Base-by-base conservation (phyloP, 495 filamentous ascomycete species). In the Penicillium fimorum region DNA sequence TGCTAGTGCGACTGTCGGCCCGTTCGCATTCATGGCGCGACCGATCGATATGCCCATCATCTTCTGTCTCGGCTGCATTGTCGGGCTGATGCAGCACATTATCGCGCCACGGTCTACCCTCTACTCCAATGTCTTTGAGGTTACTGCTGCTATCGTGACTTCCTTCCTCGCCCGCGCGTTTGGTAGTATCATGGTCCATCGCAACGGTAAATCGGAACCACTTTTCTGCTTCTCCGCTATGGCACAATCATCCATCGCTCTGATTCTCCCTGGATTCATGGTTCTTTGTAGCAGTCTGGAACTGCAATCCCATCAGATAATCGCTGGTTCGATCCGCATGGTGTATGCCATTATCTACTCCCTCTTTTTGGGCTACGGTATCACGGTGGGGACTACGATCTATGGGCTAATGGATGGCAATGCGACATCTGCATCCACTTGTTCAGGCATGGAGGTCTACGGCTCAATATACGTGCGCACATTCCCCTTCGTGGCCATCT, bases 321-420 rank as follows among this genome's bases (percentile, higher is more conserved):
- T 97, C 18, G 90, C 93, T 24, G 93, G 93, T 3, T 92, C 89
- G 10, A 90, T 96, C 33, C 89, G 93, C 42, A 93, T 97, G 88
- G 90, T 97, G 1, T 96, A 96, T 65, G 89, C 91, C 9, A 87
- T 97, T 58, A 93, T 97, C 56, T 97, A 96, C 70, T 93, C 92
- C 0, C 79, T 97, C 1, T 96, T 96, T 73, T 85, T 97, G 6
- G 93, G 91, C 25, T 97, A 92, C 61, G 93, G 92, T 24, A 96
- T 97, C 62, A 96, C 93, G 0, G 90, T 97, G 37, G 93, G 93
- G 32, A 91, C 91, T 0, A 89, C 89, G 3, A 78, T 97, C 18
- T 96, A 95, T 68, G 93, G 93, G 7, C 78, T 92, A 25, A 82
- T 96, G 61, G 90, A 96, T 71, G 45, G 66, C 8, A 77, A 87